Evolutionary conservation across 805 yeast genomes (phyloP), one percentile per base, ranked within the genome.

Genomic region (Schwanniomyces sp.): DNA sequence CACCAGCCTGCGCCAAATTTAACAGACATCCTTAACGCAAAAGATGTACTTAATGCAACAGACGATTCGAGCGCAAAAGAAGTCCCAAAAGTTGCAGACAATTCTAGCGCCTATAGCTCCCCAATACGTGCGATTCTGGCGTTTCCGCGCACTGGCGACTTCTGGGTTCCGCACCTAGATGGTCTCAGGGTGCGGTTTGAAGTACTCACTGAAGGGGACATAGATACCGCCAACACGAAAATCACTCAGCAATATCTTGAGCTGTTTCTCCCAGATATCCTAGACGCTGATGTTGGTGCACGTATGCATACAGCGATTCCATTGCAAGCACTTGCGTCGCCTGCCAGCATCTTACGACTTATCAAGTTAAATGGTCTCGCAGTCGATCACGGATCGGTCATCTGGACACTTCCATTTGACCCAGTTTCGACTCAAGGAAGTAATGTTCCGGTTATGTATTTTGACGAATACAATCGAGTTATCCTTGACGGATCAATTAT

Each of bases 121-220:
- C 24, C 24, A 21, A 21, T 21, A 3, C 24, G 24, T 21, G 5
- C 42, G 53, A 28, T 42, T 8, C 29, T 49, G 49, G 40, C 44
- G 39, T 25, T 61, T 57, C 9, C 44, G 17, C 37, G 55, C 25
- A 41, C 44, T 9, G 52, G 62, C 42, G 75, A 74, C 57, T 46
- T 71, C 29, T 76, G 73, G 70, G 52, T 79, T 32, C 72, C 72
- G 0, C 57, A 61, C 11, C 51, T 81, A 2, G 59, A 63, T 8
- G 75, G 83, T 2, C 52, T 78, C 4, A 64, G 82, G 38, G 36
- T 82, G 12, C 58, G 62, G 4, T 47, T 84, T 30, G 90, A 85
- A 59, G 63, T 66, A 18, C 49, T 82, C 17, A 49, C 47, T 7
- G 55, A 64, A 1, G 78, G 77, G 0, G 47, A 58, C 1, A 49